Evolutionary conservation across 495 filamentous ascomycete species (phyloP), one percentile per base, ranked within the genome.

Genomic region (Neurospora tetraspora): DNA sequence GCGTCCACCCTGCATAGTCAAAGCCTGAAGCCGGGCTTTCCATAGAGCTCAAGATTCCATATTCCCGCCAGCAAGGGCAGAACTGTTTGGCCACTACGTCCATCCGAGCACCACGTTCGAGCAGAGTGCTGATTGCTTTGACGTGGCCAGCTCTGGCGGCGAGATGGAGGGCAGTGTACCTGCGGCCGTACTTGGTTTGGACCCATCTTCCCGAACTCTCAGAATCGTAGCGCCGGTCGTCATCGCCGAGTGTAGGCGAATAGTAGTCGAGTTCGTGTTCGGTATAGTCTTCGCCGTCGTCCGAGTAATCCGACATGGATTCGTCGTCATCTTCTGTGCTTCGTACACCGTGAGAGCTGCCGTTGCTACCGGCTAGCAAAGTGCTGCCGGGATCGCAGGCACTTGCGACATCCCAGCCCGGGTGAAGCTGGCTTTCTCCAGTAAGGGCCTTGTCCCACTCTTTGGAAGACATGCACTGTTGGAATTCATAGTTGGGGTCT

Each of bases 151-250:
- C 71, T 16, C 75, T 70, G 14, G 77, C 82, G 16, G 82, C 82
- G 9, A 83, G 75, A 40, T 84, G 82, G n/a, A 84, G 70, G 12
- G 80, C 75, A 31, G 65, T 71, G 69, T 75, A 81, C 14, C 74
- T 71, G 18, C 77, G 76, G 31, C 12, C 70, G 42, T 3, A 42
- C 34, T 18, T 53, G n/a, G n/a, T 8, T 0, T 12, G 10, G 45
- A 11, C 11, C 45, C 45, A 53, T 47, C 43, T n/a, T 47, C 43
- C 43, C 43, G 43, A 20, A 23, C 45, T 23, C 4, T 53, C 45
- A 12, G 45, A 53, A 53, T 47, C 43, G 43, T 47, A 1, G 43
- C 43, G 2, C 11, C 9, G 43, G n/a, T 20, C n/a, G n/a, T 53
- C 45, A 53, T 23, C 45, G n/a, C 20, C 45, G 5, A 23, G 45